Evolutionary conservation across 2,329 filamentous ascomycete genomes (phyloP).

Genomic region (Fusarium sp.): DNA sequence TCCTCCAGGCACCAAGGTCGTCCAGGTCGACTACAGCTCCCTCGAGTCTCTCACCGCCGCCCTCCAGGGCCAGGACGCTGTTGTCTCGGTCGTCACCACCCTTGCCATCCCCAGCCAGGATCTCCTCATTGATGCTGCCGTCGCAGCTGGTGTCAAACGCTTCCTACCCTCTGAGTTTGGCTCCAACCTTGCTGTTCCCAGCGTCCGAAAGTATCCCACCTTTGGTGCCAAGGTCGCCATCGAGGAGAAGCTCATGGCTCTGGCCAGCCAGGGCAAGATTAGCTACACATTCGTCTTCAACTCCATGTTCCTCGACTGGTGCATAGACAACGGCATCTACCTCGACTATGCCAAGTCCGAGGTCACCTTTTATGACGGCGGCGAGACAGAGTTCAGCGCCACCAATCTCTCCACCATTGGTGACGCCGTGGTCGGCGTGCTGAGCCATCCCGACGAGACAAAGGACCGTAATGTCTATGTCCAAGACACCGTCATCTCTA

Average conservation of each 20-base stretch:
- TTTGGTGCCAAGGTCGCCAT: slow-evolving; percentile 60
- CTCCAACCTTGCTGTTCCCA: slow-evolving; percentile 46
- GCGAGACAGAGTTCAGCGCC: slow-evolving; percentile 57
- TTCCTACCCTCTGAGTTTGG: slow-evolving; percentile 70
- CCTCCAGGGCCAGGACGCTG: slow-evolving; percentile 65
- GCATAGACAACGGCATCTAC: slow-evolving; percentile 53
- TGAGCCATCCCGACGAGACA: slow-evolving; percentile 61
- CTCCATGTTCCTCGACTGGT: slow-evolving; percentile 69
- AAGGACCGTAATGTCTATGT: slow-evolving; percentile 60
- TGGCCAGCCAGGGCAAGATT: slow-evolving; percentile 53
- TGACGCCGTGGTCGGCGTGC: slow-evolving; percentile 58
- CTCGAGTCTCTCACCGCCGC: slow-evolving; percentile 59
- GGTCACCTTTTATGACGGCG: slow-evolving; percentile 59
- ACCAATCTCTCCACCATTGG: slow-evolving; percentile 59
- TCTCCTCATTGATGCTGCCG: slow-evolving; percentile 65
- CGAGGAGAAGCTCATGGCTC: slow-evolving; percentile 53
- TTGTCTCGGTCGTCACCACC: slow-evolving; percentile 53
- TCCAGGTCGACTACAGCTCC: slow-evolving; percentile 53
- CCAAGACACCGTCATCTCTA: slow-evolving; percentile 55
- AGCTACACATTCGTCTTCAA: slow-evolving; percentile 65
- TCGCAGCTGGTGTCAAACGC: slow-evolving; percentile 67
- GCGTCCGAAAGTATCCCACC: slow-evolving; percentile 56
- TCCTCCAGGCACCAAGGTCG: slow-evolving; percentile 44
- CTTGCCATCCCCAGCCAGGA: slow-evolving; percentile 52
- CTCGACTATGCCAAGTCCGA: slow-evolving; percentile 52